Evolutionary conservation across 768 basidiomycete genomes (phyloP).

Genomic region (Termitomyces sp.): DNA sequence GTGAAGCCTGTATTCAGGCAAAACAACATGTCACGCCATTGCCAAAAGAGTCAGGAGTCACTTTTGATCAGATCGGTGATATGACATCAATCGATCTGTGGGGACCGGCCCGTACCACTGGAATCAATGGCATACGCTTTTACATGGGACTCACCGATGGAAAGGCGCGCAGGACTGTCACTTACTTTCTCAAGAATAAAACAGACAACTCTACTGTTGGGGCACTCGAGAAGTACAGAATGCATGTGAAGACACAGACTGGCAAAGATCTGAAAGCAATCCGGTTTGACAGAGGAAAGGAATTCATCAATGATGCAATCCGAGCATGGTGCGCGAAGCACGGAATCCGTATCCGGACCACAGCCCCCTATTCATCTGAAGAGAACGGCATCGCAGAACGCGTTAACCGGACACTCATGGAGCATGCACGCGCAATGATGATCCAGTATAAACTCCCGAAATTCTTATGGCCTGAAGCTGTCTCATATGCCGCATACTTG

Average conservation of each 20-base stretch:
- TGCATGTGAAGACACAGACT: slow-evolving; percentile 1
- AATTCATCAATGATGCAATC: background rate
- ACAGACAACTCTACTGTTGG: too few species aligned
- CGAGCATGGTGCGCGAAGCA: background rate
- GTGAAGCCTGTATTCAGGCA: too few species aligned
- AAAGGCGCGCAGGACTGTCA: slow-evolving; percentile 1
- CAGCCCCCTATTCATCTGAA: background rate
- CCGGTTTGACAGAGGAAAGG: background rate
- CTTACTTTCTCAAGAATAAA: slow-evolving; percentile 11
- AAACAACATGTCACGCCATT: too few species aligned
- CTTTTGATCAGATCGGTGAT: too few species aligned
- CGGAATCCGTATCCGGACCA: background rate
- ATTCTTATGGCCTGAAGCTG: too few species aligned
- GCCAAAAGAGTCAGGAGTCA: too few species aligned
- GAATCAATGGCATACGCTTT: slow-evolving; percentile 23
- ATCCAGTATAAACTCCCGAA: too few species aligned
- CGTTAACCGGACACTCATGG: too few species aligned
- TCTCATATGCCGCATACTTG: too few species aligned
- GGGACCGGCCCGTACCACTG: too few species aligned
- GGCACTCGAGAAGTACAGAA: slow-evolving; percentile 8
- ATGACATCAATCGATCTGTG: too few species aligned
- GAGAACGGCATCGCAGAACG: background rate
- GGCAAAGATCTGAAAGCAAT: background rate
- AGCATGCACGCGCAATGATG: too few species aligned
- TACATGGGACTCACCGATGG: slow-evolving; percentile 26